Base-by-base conservation (phyloP, 2,329 filamentous ascomycete species). In the Trichoderma atrobrunneum region DNA sequence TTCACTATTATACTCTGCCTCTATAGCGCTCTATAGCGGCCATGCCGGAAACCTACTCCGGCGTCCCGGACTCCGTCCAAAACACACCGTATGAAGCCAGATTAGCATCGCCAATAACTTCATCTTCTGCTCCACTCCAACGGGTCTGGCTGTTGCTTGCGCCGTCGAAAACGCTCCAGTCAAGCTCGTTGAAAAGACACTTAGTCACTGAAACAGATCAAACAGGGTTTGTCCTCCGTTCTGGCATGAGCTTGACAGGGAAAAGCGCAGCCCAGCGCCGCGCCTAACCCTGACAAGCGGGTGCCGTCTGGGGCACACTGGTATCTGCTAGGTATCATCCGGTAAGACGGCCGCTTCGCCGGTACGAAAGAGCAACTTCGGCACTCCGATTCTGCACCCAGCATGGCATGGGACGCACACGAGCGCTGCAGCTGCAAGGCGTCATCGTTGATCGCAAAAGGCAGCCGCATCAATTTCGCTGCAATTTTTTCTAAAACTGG, bases 121-220 rank as follows among this genome's bases (percentile, higher is more conserved):
- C 34, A n/a, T 63, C 30, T 26, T 24, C 39, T 36, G 36, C 67
- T 62, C 67, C 67, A 70, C 67, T 16, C 16, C 28, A 62, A 70
- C n/a, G 67, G 67, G 67, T 28, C 57, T 69, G 56, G 66, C 66
- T 69, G 56, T 36, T 61, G 57, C 39, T 61, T 70, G 57, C 67
- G 67, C 39, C 57, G 28, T 34, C 16, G 12, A 24, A 34, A 30
- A 54, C 12, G 36, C n/a, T 32, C 56, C 67, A 62, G 67, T 70
- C 39, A 30, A 34, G 39, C 39, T 48, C 26, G 7, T 26, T 11
- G 65, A n/a, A 69, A 48, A 48, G 28, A 48, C 26, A 21, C n/a
- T 69, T 69, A 34, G 65, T 59, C 26, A 69, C 16, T 18, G 21
- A 34, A 34, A 34, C 18, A 21, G 39, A 32, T 61, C 12, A 32